Conservation (phyloP, 2,329 filamentous ascomycete genomes). For the Rutstroemia sp. region DNA sequence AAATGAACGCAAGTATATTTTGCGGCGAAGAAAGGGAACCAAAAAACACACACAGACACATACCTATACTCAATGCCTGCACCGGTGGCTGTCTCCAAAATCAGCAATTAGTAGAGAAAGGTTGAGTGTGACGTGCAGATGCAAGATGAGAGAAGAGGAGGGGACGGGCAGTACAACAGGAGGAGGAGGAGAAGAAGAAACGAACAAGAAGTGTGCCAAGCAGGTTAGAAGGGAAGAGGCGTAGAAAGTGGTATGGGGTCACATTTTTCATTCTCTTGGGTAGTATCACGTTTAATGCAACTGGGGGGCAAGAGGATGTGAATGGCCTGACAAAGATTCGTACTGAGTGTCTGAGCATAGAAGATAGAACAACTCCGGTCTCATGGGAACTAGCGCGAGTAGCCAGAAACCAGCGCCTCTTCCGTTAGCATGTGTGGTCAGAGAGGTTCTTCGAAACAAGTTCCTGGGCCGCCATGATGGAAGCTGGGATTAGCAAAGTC, state of each 20-base stretch:
- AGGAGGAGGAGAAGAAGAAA: slow-evolving; percentile 8
- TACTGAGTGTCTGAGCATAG: slow-evolving; percentile 1
- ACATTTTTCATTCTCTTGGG: too few relatives aligned
- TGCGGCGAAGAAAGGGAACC: neutral
- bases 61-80: slow-evolving; percentile 31
- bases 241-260: too few relatives aligned
- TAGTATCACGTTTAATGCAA: too few relatives aligned
- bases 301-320: too few relatives aligned
- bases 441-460: slow-evolving; percentile 15
- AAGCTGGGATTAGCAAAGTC: neutral
- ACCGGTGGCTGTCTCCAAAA: slow-evolving; percentile 26
- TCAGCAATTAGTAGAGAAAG: slow-evolving; percentile 19
- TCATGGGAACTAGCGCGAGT: slow-evolving; percentile 2
- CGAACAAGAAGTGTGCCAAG: slow-evolving; percentile 4
- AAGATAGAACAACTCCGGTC: slow-evolving; percentile 6
- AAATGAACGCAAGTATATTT: neutral
- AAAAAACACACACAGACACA: slow-evolving; percentile 3
- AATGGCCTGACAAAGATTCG: too few relatives aligned
- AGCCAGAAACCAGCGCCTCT: slow-evolving; percentile 11
- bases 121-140: slow-evolving; percentile 15
- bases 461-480: neutral
- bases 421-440: slow-evolving; percentile 11
- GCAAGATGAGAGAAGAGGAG: neutral
- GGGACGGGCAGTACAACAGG: slow-evolving; percentile 3
- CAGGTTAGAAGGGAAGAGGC: neutral